Base-by-base conservation (phyloP, 164 flowering plant genomes). In the Stephania cephalantha region DNA sequence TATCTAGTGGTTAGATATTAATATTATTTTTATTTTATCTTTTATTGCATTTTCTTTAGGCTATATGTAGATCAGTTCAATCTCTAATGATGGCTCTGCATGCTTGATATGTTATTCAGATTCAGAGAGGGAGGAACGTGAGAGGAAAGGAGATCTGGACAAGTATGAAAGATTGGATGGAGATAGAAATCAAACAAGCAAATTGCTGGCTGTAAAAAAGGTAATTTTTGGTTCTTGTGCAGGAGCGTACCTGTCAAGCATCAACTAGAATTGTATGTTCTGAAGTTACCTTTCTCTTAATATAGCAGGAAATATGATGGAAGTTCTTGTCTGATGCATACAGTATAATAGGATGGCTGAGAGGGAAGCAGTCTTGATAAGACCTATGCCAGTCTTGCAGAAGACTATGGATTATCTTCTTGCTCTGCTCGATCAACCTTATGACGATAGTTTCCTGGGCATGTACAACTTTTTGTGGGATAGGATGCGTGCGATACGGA, bases 101-200 rank as follows among this genome's bases (percentile, higher is more conserved):
- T 78, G 70, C 31, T 29, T 75, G 70, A 5, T 71, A 70, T 46
- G 46, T 73, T n/a, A 75, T 82, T 79, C 91, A 96, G 99, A 88
- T 84, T 82, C 93, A 18, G 98, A 96, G 81, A 91, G 99, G 83
- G 90, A 79, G 64, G 98, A 96, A 78, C 85, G 99, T 52, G 98
- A 91, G 83, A 88, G 98, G 79, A 96, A 96, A 85, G 99, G 98
- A 77, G 99, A 96, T 83, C 97, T 96, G 68, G 99, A 96, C 79
- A 95, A 80, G 70, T 90, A 84, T 81, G 99, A 96, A 75, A 91
- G 98, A 25, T 68, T 94, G 75, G 91, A 94, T 82, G 99, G 98
- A 11, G 98, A 96, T 79, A 87, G 97, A 85, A 96, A 96, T 81
- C 93, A 89, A 78, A 94, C 93, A 61, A 89, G 78, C 81, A 79